phyloP scores from a whole-genome alignment of 345 rosid species.

The Eucalyptus viminalis region DNA sequence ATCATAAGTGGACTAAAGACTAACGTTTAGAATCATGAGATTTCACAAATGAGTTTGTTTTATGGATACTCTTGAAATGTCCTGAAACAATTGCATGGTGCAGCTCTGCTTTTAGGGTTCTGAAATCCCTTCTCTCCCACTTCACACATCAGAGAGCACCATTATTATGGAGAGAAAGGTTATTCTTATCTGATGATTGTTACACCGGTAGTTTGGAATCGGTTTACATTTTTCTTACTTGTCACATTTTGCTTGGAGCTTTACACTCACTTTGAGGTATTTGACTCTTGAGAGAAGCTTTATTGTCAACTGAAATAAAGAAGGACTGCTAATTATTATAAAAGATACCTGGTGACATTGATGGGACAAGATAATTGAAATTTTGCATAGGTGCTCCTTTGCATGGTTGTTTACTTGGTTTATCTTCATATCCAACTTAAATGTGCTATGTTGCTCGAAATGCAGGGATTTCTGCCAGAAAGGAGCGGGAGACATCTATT shows the following conservation, averaged over 20 bases:
- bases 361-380: background rate
- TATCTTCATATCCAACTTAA: background rate
- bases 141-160: background rate
- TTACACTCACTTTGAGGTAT: background rate
- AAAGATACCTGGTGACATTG: background rate
- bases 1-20: background rate
- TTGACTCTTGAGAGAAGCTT: background rate
- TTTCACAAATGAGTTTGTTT: background rate
- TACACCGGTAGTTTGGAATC: background rate
- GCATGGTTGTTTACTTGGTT: background rate
- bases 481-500: slow-evolving; percentile 17
- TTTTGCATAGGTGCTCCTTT: background rate
- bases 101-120: background rate
- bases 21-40: background rate
- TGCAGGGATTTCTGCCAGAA: slow-evolving; percentile 46
- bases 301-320: background rate
- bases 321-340: background rate
- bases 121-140: background rate
- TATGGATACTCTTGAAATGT: background rate
- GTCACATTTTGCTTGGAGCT: background rate
- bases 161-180: background rate
- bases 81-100: background rate
- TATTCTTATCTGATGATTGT: background rate
- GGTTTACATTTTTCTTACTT: background rate
- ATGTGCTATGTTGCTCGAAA: background rate